Conservation (phyloP, 2,329 filamentous ascomycete genomes). For the Amauroascus verrucosus region DNA sequence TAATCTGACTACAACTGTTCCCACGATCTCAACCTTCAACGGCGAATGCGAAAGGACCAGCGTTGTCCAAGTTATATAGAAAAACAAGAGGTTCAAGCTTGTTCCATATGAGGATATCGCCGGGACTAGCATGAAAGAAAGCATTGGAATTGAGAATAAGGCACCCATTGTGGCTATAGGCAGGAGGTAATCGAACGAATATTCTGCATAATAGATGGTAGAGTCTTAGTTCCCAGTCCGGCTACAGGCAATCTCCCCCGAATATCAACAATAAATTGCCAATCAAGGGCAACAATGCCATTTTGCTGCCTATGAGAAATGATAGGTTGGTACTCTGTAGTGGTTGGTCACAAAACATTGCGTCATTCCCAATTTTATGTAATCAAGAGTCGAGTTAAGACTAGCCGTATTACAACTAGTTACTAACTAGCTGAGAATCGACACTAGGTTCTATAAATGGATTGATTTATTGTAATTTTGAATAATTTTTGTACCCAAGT, state of each 20-base stretch:
- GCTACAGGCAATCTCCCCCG: neutral
- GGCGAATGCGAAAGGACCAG: conserved; percentile 68
- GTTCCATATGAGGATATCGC: conserved; percentile 60
- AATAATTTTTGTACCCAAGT: no score
- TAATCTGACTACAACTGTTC: conserved; percentile 55
- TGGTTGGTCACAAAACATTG: no score
- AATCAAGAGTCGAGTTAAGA: no score
- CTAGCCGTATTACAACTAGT: no score
- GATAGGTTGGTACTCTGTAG: no score
- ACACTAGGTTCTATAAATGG: no score
- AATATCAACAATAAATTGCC: neutral
- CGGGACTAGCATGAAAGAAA: conserved; percentile 56
- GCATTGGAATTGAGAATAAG: conserved; percentile 60
- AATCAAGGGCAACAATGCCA: neutral
- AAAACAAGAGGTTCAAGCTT: conserved; percentile 75
- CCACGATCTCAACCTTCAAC: conserved; percentile 63
- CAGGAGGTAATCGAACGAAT: neutral
- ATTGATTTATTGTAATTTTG: no score
- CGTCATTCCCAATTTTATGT: no score
- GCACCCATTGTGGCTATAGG: conserved; percentile 44
- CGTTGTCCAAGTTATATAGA: conserved; percentile 82
- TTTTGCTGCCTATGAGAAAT: neutral
- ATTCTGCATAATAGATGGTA: no score
- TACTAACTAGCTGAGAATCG: no score
- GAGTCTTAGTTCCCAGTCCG: no score